Conservation (phyloP, 1,284 basidiomycete species). For the Phenoliferia sp. region DNA sequence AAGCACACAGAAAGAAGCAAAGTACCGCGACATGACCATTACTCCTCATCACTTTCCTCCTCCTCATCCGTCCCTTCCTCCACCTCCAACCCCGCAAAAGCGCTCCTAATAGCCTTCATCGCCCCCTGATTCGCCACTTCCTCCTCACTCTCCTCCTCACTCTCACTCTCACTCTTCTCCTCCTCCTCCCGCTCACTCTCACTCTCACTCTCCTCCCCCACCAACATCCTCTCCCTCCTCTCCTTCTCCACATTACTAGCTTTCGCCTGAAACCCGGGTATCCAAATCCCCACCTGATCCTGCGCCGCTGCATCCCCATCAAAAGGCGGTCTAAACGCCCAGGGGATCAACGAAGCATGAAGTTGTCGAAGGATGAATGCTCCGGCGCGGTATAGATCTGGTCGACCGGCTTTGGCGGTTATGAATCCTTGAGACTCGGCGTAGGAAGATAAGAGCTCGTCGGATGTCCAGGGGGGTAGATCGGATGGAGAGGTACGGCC, state of each 20-base stretch:
- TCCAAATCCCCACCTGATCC: slow-evolving; percentile 30
- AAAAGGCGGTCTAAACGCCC: slow-evolving; percentile 28
- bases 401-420: slow-evolving; percentile 81
- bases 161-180: slow-evolving; percentile 37
- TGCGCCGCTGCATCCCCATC: not conserved
- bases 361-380: slow-evolving; percentile 56
- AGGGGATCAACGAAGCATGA: slow-evolving; percentile 35
- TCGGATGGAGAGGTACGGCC: slow-evolving; percentile 41
- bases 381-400: slow-evolving; percentile 80
- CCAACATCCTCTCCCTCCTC: slow-evolving; percentile 19
- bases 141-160: slow-evolving; percentile 42
- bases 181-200: slow-evolving; percentile 40
- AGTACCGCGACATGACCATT: no score
- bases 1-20: no score
- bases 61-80: slow-evolving; percentile 42
- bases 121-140: slow-evolving; percentile 23
- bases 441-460: slow-evolving; percentile 71
- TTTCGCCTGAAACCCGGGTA: slow-evolving; percentile 59
- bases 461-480: slow-evolving; percentile 61
- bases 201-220: slow-evolving; percentile 35
- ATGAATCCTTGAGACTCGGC: slow-evolving; percentile 59
- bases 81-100: slow-evolving; percentile 42
- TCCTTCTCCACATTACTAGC: slow-evolving; percentile 44
- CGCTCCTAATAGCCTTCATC: slow-evolving; percentile 36
- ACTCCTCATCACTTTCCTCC: slow-evolving; percentile 25